These are phyloP conservation scores for Cercis canadensis DNA, from an alignment of 306 rosid species.

Conservation along the genomic window DNA sequence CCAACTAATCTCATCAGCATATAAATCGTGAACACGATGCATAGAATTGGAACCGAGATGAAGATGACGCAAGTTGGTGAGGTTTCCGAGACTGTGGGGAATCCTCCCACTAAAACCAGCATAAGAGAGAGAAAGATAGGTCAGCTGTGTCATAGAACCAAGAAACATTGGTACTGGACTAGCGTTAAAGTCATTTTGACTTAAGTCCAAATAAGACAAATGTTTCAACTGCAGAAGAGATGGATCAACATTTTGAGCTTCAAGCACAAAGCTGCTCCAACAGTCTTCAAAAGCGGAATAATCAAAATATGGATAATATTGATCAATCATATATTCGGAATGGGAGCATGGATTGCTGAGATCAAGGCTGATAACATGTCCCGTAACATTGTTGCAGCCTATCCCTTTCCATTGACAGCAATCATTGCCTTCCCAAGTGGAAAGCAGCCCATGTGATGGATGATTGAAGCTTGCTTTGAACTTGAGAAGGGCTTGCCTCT, in stretches of 20 bases:
- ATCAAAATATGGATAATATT: too few species aligned
- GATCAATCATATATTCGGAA: too few species aligned
- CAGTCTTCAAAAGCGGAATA: too few species aligned
- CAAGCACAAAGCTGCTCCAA: too few species aligned
- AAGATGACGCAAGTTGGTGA: conserved; percentile 12
- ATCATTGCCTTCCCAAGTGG: too few species aligned
- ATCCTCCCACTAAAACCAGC: background rate
- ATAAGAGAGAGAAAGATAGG: background rate
- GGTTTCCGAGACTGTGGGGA: background rate
- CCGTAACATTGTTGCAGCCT: too few species aligned
- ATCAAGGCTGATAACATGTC: too few species aligned
- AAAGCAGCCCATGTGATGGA: too few species aligned
- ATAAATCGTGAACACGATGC: background rate
- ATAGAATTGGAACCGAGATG: background rate
- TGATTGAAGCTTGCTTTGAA: too few species aligned
- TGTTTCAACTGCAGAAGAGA: background rate
- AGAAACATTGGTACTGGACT: background rate
- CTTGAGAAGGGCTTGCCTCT: too few species aligned
- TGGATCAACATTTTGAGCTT: background rate
- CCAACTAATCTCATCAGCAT: background rate
- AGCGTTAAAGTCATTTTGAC: background rate
- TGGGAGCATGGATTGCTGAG: too few species aligned
- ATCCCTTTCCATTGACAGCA: too few species aligned
- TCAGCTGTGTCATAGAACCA: background rate
- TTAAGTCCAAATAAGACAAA: background rate